Conservation (phyloP, 176 grass and related monocot genomes). For the Hyparrhenia diplandra region DNA sequence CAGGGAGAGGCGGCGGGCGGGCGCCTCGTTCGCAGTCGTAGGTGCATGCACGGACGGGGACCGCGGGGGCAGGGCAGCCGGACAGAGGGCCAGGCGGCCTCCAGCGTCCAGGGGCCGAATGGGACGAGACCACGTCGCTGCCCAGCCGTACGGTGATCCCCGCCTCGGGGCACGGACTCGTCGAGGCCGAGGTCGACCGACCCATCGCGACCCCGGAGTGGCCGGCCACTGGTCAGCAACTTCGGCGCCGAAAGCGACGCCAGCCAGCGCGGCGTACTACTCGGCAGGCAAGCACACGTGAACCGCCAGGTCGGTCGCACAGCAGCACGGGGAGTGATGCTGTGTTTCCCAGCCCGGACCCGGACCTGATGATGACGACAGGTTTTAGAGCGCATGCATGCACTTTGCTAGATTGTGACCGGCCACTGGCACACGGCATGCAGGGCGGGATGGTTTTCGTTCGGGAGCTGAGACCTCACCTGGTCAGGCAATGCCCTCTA, state of each 20-base stretch:
- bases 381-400: too few relatives aligned
- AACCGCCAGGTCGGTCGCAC: background rate
- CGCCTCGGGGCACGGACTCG: background rate
- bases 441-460: too few relatives aligned
- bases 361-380: too few relatives aligned
- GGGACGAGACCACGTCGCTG: background rate
- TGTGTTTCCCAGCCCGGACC: too few relatives aligned
- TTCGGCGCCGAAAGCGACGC: slow-evolving; percentile 1
- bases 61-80: too few relatives aligned
- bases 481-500: too few relatives aligned
- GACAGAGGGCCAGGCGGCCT: background rate
- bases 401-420: too few relatives aligned
- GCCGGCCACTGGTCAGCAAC: background rate
- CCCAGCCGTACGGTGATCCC: background rate
- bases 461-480: too few relatives aligned
- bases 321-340: too few relatives aligned
- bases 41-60: background rate
- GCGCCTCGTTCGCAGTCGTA: too few relatives aligned
- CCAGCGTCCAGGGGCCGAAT: slow-evolving; percentile 13
- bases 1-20: background rate
- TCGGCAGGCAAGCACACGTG: background rate
- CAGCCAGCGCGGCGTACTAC: background rate
- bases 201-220: background rate
- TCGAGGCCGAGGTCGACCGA: background rate
- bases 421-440: too few relatives aligned